These are phyloP conservation scores for Clarireedia homoeocarpa DNA, from an alignment of 2,329 filamentous ascomycete species.

Conservation along the genomic window DNA sequence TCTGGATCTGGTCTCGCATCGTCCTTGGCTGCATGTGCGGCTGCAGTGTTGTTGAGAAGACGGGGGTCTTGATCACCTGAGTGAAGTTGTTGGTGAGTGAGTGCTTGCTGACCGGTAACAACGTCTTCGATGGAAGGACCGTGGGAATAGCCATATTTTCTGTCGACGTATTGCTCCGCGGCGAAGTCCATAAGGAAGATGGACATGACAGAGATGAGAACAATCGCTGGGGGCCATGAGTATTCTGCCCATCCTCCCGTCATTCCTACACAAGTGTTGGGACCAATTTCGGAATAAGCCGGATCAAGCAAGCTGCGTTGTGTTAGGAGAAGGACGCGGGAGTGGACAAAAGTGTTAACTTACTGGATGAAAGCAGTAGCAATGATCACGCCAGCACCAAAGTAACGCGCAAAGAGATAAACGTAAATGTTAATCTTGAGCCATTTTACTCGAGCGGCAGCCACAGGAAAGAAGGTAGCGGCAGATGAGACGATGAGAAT, in stretches of 20 bases:
- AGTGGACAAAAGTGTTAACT: slow-evolving; percentile 35
- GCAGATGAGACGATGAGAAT: slow-evolving; percentile 55
- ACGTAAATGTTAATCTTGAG: slow-evolving; percentile 53
- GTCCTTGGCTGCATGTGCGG: slow-evolving; percentile 17
- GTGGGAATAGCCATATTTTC: slow-evolving; percentile 24
- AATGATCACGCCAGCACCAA: slow-evolving; percentile 70
- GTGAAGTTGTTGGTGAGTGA: slow-evolving; percentile 34
- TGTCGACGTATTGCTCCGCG: slow-evolving; percentile 41
- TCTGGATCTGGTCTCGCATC: slow-evolving; percentile 15
- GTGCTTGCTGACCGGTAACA: slow-evolving; percentile 17
- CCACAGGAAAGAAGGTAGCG: slow-evolving; percentile 60
- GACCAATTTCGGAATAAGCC: slow-evolving; percentile 37
- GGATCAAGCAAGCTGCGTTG: slow-evolving; percentile 37
- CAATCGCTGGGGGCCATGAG: slow-evolving; percentile 25
- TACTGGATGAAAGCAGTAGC: slow-evolving; percentile 70
- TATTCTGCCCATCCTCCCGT: slow-evolving; percentile 35
- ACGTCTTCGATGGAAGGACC: slow-evolving; percentile 21
- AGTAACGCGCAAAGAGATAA: slow-evolving; percentile 59
- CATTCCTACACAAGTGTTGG: slow-evolving; percentile 45
- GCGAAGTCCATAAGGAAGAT: slow-evolving; percentile 52
- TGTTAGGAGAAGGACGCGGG: background rate
- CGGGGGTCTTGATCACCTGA: slow-evolving; percentile 33
- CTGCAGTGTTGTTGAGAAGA: slow-evolving; percentile 15
- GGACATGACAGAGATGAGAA: slow-evolving; percentile 50
- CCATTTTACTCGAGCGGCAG: slow-evolving; percentile 50